Conservation (phyloP, 306 rosid species). For the Cucurbita maxima region DNA sequence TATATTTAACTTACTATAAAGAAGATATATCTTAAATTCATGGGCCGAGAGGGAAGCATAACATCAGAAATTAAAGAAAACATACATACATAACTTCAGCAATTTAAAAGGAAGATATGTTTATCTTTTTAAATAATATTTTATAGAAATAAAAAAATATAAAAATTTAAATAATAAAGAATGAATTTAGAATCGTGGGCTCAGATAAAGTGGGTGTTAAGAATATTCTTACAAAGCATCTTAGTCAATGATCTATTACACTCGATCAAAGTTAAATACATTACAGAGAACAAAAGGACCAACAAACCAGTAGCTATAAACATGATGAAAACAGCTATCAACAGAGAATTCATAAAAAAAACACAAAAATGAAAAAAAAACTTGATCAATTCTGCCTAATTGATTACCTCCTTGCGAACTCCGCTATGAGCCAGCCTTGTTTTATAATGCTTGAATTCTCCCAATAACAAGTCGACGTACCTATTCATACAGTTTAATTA, state of each 20-base stretch:
- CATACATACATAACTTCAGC: background rate
- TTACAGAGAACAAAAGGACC: background rate
- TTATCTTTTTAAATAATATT: background rate
- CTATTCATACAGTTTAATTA: conserved; percentile 39
- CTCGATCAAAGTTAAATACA: background rate
- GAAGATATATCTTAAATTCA: background rate
- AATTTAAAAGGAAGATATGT: background rate
- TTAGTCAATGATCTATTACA: background rate
- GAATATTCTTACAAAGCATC: background rate
- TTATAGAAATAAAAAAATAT: background rate
- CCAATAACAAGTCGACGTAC: conserved; percentile 89
- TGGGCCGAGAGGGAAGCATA: background rate
- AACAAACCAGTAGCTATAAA: background rate
- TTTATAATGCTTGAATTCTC: conserved; percentile 95
- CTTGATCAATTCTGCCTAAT: background rate
- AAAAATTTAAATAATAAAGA: background rate
- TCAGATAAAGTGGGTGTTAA: background rate
- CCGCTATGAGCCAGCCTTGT: conserved; percentile 88
- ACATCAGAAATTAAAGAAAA: background rate
- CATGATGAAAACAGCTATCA: background rate
- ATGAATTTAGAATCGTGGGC: background rate
- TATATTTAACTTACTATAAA: background rate
- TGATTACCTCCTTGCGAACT: conserved; percentile 77
- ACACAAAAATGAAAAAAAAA: background rate
- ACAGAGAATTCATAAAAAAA: background rate